Evolutionary conservation across 148 eudicot species (phyloP), one percentile per base, ranked within the genome.

Genomic region (Rhododendron williamsianum): DNA sequence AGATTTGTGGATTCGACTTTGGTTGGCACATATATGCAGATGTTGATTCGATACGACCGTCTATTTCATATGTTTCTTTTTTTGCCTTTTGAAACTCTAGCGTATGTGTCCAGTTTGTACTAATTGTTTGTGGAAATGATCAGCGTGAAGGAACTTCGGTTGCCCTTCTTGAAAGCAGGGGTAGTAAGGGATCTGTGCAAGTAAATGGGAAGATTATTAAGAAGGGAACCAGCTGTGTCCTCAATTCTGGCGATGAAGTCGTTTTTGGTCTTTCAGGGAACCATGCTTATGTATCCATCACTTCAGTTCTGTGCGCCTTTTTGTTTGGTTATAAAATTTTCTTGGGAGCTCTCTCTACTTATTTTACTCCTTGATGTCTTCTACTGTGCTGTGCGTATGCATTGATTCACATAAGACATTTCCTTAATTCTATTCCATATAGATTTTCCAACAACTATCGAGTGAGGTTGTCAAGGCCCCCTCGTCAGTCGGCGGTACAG

Each of bases 221-320:
- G 95, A 96, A 88, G 92, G 92, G 89, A 65, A 85, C 88, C 45
- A 89, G 80, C 84, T 89, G 93, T 82, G 88, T 81, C 86, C 88
- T 96, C 89, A 91, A 89, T 88, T 96, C 98, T 10, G 98, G 98
- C 82, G 98, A 96, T 89, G 98, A 96, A 74, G 85, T 96, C 87
- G 88, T 92, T 58, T 94, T 96, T 71, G 94, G 96, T 23, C 63
- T 86, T 82, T 81, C 84, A 41, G 98, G 94, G 81, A 92, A 86
- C 87, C 93, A 94, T 88, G 93, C 96, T 72, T 96, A 96, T 93
- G 98, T 96, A 96, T 94, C 94, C 96, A 91, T 88, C 49, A 7
- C 73, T 41, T 87, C 9, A 10, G 10, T 25, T 72, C 58, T 16
- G 84, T 36, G 18, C 4, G 63, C 18, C 63, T 80, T 51, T 60